Evolutionary conservation across 768 basidiomycete genomes (phyloP), one percentile per base, ranked within the genome.

Genomic region (Leccinum arenicola): DNA sequence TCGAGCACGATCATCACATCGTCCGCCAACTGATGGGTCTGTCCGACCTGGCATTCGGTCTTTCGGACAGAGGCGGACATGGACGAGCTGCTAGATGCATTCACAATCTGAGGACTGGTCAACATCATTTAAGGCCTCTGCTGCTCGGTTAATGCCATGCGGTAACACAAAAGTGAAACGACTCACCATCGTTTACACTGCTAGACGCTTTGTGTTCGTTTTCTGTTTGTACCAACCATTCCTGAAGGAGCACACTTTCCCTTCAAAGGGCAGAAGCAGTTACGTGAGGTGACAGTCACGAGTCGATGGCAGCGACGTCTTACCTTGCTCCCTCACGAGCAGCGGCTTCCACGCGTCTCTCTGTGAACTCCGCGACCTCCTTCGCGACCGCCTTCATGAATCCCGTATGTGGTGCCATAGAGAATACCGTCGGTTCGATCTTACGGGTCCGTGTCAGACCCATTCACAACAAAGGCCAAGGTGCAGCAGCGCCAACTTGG

Each of bases 391-490:
- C 71, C 4, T 71, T 61, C 2, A 77, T 64, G 59, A 85, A 84
- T 1, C 58, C 38, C 3, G 70, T 73, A 60, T 87, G 82, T 6
- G 79, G 74, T 8, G 69, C 67, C 75, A 87, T 81, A 9, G 83
- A 85, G 62, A 89, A 84, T 1, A 69, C 73, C 0, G 75, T 75
- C 4, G 76, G 70, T 62, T 87, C 79, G 45, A 86, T 77, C 78
- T 84, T 49, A 9, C 29, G 21, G 21, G 29, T 33, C 19, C 7
- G 12, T 40, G 33, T 57, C 64, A 60, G 68, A n/a, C 52, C 43
- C 49, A 17, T 17, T 40, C 36, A 38, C 8, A 17, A 15, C 6
- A 38, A 36, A 15, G 9, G 36, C 36, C 15, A 38, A 15, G 11
- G 36, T 7, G 63, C 3, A 21, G 9, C 15, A n/a, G 19, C n/a